Percentiles rank a stretch among this genome's conserved stretches.
phyloP scores from a whole-genome alignment of 192 early-diverging fungal genomes.

The Rhizoclosmatium sp. region DNA sequence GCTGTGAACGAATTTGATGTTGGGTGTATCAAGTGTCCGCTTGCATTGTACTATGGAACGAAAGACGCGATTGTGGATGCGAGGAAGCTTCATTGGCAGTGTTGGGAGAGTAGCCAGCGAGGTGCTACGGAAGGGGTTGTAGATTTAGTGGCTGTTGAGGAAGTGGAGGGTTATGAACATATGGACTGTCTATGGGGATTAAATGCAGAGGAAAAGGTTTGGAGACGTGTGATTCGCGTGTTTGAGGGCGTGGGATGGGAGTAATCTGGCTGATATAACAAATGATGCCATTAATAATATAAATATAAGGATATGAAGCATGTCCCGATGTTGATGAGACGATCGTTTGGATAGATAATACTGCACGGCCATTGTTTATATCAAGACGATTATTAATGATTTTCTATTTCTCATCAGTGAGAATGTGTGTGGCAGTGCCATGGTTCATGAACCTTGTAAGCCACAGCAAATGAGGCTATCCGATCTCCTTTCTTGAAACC shows the following conservation, averaged over 20 bases:
- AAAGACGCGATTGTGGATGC: constrained; percentile 58
- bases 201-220: constrained; percentile 39
- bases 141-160: constrained; percentile 30
- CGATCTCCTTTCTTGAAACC: no score
- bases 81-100: constrained; percentile 34
- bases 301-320: no score
- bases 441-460: no score
- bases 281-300: no score
- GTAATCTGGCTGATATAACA: background rate
- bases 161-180: constrained; percentile 40
- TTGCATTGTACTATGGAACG: constrained; percentile 57
- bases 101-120: constrained; percentile 22
- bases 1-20: constrained; percentile 3
- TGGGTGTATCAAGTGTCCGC: constrained; percentile 40
- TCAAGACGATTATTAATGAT: no score
- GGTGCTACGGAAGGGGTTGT: background rate
- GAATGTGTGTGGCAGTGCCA: no score
- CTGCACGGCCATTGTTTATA: no score
- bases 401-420: no score
- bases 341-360: no score
- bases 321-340: no score
- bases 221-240: constrained; percentile 28
- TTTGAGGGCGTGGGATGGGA: constrained; percentile 36
- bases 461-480: no score
- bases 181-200: constrained; percentile 38